phyloP scores from a whole-genome alignment of 208 protist genomes.

The Trichomonas gallinae region DNA sequence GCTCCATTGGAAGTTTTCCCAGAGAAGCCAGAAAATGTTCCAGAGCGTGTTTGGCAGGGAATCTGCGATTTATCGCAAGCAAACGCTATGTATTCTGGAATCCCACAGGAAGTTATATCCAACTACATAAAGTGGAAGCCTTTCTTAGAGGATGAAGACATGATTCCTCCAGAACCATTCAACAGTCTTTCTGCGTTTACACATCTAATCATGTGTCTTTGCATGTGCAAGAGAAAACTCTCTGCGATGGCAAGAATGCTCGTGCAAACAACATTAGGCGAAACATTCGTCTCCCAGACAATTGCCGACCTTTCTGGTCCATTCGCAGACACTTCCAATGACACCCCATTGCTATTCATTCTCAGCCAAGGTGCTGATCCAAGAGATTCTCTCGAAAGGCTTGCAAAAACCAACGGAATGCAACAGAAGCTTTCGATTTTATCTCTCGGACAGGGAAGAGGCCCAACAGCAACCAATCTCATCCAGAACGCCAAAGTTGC shows the following conservation, averaged over 20 bases:
- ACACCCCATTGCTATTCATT: slow-evolving; percentile 79
- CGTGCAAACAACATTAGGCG: slow-evolving; percentile 30
- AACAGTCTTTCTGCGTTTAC: neutral
- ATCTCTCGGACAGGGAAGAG: slow-evolving; percentile 87
- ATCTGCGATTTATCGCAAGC: neutral
- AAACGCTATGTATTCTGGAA: neutral
- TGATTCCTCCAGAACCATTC: neutral
- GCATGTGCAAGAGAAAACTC: neutral
- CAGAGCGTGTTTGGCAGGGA: neutral
- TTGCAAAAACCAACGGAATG: slow-evolving; percentile 56
- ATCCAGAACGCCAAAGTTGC: slow-evolving; percentile 65
- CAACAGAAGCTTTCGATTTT: slow-evolving; percentile 54
- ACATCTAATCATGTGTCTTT: neutral
- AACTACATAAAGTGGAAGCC: neutral
- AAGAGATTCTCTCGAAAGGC: slow-evolving; percentile 66
- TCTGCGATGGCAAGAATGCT: neutral
- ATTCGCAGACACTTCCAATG: slow-evolving; percentile 38
- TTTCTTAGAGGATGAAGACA: neutral
- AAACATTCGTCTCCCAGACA: slow-evolving; percentile 35
- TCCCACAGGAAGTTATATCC: neutral
- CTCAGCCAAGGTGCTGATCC: slow-evolving; percentile 86
- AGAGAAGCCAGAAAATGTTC: neutral
- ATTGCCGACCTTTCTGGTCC: slow-evolving; percentile 37
- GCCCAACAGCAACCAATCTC: slow-evolving; percentile 65
- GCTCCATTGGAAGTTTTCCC: neutral